phyloP scores from a whole-genome alignment of 2,329 filamentous ascomycete species.

The Fusarium pseudograminearum region DNA sequence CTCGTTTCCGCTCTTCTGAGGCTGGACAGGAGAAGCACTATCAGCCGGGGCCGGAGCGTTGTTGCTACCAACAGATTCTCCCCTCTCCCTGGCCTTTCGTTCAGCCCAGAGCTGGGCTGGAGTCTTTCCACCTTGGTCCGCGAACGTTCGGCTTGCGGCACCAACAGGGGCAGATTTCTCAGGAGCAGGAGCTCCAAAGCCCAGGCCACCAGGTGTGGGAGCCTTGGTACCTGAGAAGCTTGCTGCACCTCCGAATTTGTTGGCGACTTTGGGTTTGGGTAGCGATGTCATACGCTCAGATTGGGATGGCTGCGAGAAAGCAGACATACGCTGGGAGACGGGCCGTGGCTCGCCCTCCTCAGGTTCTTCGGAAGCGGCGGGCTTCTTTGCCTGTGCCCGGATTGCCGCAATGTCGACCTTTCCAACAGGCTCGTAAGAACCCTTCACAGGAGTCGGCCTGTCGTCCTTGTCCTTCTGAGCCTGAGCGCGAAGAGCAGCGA shows the following conservation, averaged over 20 bases:
- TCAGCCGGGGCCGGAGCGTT: constrained; percentile 47
- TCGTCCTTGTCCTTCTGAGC: constrained; percentile 79
- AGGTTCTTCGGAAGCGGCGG: constrained; percentile 55
- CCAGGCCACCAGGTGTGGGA: constrained; percentile 77
- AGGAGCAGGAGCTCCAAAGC: constrained; percentile 70
- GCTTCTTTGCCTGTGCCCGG: constrained; percentile 81
- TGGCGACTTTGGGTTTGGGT: constrained; percentile 94
- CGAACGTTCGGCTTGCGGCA: constrained; percentile 90
- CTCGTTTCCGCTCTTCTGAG: constrained; percentile 78
- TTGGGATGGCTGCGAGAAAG: constrained; percentile 70
- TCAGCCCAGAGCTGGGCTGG: constrained; percentile 98
- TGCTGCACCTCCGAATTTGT: constrained; percentile 81
- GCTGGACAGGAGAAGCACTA: constrained; percentile 66
- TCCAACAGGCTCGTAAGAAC: constrained; percentile 92
- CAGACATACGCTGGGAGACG: constrained; percentile 80
- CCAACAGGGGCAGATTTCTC: constrained; percentile 73
- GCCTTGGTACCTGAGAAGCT: constrained; percentile 90
- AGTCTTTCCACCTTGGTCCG: constrained; percentile 94
- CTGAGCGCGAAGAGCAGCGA: constrained; percentile 85
- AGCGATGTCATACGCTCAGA: constrained; percentile 86
- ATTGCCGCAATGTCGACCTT: constrained; percentile 98
- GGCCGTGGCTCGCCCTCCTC: constrained; percentile 63
- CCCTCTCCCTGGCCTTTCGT: constrained; percentile 88
- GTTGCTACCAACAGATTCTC: constrained; percentile 56
- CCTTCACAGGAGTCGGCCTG: constrained; percentile 86